Evolutionary conservation across 1,139 yeast species (phyloP), one percentile per base, ranked within the genome.

Genomic region (Yamadazyma jaroonii): DNA sequence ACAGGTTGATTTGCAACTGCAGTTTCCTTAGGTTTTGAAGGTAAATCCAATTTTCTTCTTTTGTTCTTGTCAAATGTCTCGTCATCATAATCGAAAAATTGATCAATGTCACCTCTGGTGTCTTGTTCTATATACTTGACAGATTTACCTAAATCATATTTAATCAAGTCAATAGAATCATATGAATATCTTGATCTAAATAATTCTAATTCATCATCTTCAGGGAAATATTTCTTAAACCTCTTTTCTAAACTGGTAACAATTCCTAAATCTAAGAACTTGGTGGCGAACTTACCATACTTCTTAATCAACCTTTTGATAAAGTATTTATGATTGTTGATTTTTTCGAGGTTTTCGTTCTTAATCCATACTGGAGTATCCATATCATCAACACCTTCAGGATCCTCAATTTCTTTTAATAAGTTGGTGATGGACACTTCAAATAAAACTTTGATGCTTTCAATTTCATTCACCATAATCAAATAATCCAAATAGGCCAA

Each of bases 391-490:
- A 52, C 47, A 8, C 47, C 49, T 39, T 59, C 55, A 26, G 53
- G 55, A 21, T 48, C 46, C 4, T 63, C 54, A 15, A 68, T 61
- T 34, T 64, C 74, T 38, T 65, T 66, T 12, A 66, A 53, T 27
- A 70, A 53, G 42, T 59, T 63, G 6, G 73, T 61, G 37, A 66
- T 64, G 1, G 74, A 64, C 11, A 62, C 57, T 59, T 92, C 97
- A 56, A 92, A 84, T 31, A 88, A 70, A 9, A 89, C 88, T 48
- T 92, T 80, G 12, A 90, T 86, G 52, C 84, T 86, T 25, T 87
- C 84, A 41, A 82, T 84, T 57, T 89, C 96, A 56, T 84, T 84
- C 28, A 76, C 73, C 48, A 74, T 64, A 26, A 88, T 76, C 45
- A 92, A 66, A 54, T 85, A 90, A 43, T 83, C 79, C 52, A 92